These are phyloP conservation scores for Chrysanthemum makinoi DNA, from an alignment of 129 eudicot genomes.

Conservation along the genomic window DNA sequence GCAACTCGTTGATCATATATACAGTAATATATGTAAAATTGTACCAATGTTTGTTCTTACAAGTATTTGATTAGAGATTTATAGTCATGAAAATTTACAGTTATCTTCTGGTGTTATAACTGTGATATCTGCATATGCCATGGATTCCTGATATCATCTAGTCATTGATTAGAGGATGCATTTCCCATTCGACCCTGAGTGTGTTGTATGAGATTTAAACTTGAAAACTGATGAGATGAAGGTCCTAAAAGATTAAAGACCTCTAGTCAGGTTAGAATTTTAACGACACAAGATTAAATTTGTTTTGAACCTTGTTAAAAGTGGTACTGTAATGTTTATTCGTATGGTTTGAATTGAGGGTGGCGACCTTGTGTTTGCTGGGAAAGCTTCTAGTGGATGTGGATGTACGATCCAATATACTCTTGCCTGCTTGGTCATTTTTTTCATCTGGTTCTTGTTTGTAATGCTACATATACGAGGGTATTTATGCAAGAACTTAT, in stretches of 20 bases:
- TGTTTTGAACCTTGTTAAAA: too few species aligned
- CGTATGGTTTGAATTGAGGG: background rate
- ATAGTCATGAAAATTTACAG: background rate
- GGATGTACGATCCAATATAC: too few species aligned
- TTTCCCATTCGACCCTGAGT: background rate
- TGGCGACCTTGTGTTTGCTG: too few species aligned
- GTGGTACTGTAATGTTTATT: too few species aligned
- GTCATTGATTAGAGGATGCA: background rate
- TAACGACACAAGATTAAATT: background rate
- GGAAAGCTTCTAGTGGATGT: too few species aligned
- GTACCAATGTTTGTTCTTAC: background rate
- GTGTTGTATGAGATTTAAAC: background rate
- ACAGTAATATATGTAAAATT: background rate
- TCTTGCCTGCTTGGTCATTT: too few species aligned
- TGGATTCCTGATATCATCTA: slow-evolving; percentile 4
- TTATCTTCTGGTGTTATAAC: background rate
- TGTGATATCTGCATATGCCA: background rate
- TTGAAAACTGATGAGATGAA: background rate
- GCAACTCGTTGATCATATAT: background rate
- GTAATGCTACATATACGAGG: too few species aligned
- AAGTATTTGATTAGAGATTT: background rate
- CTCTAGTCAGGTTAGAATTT: background rate
- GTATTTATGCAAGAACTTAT: too few species aligned
- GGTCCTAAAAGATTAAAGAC: too few species aligned
- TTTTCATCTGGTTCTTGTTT: too few species aligned